Evolutionary conservation across 2,329 filamentous ascomycete genomes (phyloP).

Genomic region (Diaporthe citriasiana): DNA sequence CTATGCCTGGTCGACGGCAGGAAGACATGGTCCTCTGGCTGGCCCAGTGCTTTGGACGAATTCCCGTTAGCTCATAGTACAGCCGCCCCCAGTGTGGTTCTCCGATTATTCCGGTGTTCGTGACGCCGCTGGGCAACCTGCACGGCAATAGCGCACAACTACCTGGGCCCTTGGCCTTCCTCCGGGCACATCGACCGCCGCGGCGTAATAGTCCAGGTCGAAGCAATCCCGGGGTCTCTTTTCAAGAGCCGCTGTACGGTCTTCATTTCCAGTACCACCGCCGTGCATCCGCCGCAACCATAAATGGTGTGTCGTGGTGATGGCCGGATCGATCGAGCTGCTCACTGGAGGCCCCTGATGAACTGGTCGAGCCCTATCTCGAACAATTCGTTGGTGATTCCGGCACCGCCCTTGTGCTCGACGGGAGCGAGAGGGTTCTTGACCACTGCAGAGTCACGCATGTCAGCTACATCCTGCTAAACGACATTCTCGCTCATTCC

Average conservation of each 20-base stretch:
- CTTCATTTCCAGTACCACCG: neutral
- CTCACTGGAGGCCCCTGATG: slow-evolving; percentile 68
- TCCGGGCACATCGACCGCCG: neutral
- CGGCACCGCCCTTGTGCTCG: slow-evolving; percentile 76
- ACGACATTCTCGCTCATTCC: neutral
- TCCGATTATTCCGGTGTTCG: neutral
- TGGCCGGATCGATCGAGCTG: neutral
- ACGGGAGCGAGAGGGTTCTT: slow-evolving; percentile 79
- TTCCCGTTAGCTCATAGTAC: neutral
- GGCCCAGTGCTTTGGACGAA: too few species aligned
- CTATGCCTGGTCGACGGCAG: neutral
- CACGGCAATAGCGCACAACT: neutral
- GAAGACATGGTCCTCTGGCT: too few species aligned
- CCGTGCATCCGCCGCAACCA: neutral
- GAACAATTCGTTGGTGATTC: slow-evolving; percentile 80
- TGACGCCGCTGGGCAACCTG: neutral
- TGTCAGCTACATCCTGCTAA: slow-evolving; percentile 46
- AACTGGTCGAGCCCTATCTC: slow-evolving; percentile 83
- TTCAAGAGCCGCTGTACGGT: too few species aligned
- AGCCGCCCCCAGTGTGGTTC: neutral
- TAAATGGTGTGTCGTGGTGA: neutral
- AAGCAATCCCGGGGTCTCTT: neutral
- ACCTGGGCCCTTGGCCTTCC: neutral
- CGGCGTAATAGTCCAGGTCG: neutral
- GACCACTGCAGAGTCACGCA: slow-evolving; percentile 63